Base-by-base conservation (phyloP, 345 rosid genomes). In the Camelina hispida region DNA sequence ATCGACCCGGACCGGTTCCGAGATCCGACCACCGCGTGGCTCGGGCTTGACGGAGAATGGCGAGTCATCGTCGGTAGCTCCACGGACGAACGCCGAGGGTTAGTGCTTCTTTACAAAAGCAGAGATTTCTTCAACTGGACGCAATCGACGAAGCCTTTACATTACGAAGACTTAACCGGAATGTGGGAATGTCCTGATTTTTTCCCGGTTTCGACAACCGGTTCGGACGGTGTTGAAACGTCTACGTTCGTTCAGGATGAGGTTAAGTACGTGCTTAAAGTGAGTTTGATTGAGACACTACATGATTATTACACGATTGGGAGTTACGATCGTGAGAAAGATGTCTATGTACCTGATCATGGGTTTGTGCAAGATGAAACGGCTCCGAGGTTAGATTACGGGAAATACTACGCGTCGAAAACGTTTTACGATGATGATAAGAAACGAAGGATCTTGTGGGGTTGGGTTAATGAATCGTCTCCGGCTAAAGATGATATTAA, bases 131-230 rank as follows among this genome's bases (percentile, higher is more conserved):
- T 85, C 12, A 52, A 59, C 0, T 93, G 96, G 97, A 52, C 15
- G 7, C 50, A 77, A 34, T 73, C 89, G 0, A 9, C 56, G 1
- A 69, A 74, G 1, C 89, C 93, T 3, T 72, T 89, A 6, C 86
- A 91, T 65, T 88, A 86, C 9, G 83, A 71, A 6, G 48, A 74
- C 8, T 81, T 66, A 34, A 86, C 88, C 4, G 92, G 87, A 35
- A 91, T 88, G 88, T 91, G 98, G 98, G 97, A 93, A 69, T 91
- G 97, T 53, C 96, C 91, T 0, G 93, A 90, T 69, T 86, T 93
- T 77, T 93, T 73, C 72, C 95, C 95, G 0, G 92, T 90, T 23
- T 10, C 69, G 28, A 11, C 1, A 59, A 65, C 54, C 60, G 81
- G 81, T 16, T 43, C 78, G 0, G 35, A 66, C 1, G 78, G 78